phyloP scores from a whole-genome alignment of 495 filamentous ascomycete genomes.

The Achaetomiella virescens region DNA sequence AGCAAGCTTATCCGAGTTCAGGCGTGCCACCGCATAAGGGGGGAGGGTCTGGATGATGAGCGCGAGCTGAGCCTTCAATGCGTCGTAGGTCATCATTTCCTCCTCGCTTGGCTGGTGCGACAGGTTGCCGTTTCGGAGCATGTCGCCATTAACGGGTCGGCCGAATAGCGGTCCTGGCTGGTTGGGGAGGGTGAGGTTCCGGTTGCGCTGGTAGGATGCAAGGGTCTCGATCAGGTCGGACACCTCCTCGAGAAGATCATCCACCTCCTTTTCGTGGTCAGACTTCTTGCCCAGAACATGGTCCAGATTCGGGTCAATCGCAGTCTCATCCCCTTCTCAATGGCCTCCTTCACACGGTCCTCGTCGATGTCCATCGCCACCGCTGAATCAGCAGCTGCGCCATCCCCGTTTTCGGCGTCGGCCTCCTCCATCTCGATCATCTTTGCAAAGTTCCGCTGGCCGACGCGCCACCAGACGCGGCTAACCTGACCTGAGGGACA shows the following conservation, averaged over 20 bases:
- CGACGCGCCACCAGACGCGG: constrained; percentile 82
- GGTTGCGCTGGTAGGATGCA: constrained; percentile 78
- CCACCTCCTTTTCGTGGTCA: constrained; percentile 54
- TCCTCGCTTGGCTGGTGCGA: constrained; percentile 49
- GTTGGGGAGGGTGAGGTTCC: constrained; percentile 57
- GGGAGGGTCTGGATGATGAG: constrained; percentile 70
- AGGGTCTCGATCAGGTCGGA: constrained; percentile 80
- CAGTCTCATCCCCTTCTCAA: constrained; percentile 44
- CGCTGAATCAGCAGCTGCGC: constrained; percentile 9
- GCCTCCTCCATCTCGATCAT: constrained; percentile 35
- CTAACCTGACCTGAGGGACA: constrained; percentile 64
- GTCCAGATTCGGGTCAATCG: constrained; percentile 46
- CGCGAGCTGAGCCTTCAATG: constrained; percentile 64
- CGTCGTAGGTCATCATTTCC: constrained; percentile 68
- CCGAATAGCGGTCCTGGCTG: constrained; percentile 41
- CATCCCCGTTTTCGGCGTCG: constrained; percentile 35
- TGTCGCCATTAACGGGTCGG: constrained; percentile 47
- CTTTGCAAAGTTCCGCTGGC: constrained; percentile 51
- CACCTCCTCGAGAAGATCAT: constrained; percentile 71
- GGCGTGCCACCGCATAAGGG: constrained; percentile 77
- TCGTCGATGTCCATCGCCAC: constrained; percentile 37
- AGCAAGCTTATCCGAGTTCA: constrained; percentile 76
- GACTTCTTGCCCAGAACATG: constrained; percentile 45
- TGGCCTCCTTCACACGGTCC: constrained; percentile 39
- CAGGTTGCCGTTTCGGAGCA: constrained; percentile 45